A percentile compares a stretch with the other conserved stretches of the same genome.
phyloP scores from a whole-genome alignment of 2,329 filamentous ascomycete species.

The Sporothrix inflata region DNA sequence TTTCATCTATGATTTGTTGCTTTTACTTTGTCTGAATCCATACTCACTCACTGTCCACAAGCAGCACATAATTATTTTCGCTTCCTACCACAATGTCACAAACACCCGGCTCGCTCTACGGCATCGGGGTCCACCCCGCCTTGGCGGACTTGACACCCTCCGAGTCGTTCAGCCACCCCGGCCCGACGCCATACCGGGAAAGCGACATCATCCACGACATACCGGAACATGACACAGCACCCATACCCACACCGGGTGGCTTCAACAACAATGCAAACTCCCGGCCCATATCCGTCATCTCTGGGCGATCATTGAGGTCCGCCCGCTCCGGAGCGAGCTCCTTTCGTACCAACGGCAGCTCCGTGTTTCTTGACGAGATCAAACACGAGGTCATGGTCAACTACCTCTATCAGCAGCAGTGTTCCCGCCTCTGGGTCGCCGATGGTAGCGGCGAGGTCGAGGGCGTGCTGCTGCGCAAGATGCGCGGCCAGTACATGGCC shows the following conservation, averaged over 20 bases:
- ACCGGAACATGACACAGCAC: not conserved
- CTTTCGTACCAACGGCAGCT: slow-evolving; percentile 51
- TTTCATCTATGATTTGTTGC: not conserved
- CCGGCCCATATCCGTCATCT: slow-evolving; percentile 57
- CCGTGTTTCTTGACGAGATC: slow-evolving; percentile 68
- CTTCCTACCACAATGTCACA: not conserved
- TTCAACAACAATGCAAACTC: slow-evolving; percentile 43
- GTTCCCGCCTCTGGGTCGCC: slow-evolving; percentile 72
- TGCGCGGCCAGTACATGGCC: slow-evolving; percentile 70
- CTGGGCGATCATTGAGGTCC: slow-evolving; percentile 51
- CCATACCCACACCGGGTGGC: not conserved
- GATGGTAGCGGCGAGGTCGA: slow-evolving; percentile 70
- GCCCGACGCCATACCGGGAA: not conserved
- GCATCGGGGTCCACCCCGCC: not conserved
- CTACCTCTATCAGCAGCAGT: slow-evolving; percentile 80
- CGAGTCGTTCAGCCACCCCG: not conserved
- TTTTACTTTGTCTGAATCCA: not conserved
- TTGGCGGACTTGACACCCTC: not conserved
- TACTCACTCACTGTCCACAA: not conserved
- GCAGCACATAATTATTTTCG: not conserved
- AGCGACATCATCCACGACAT: not conserved
- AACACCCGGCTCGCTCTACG: not conserved
- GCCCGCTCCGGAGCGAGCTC: slow-evolving; percentile 44
- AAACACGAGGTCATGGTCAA: slow-evolving; percentile 84
- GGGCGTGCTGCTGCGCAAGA: slow-evolving; percentile 72